A percentile compares a stretch with the other conserved stretches of the same genome.
These are phyloP conservation scores for Theobroma grandiflorum DNA, from an alignment of 441 rosid species.

Conservation along the genomic window DNA sequence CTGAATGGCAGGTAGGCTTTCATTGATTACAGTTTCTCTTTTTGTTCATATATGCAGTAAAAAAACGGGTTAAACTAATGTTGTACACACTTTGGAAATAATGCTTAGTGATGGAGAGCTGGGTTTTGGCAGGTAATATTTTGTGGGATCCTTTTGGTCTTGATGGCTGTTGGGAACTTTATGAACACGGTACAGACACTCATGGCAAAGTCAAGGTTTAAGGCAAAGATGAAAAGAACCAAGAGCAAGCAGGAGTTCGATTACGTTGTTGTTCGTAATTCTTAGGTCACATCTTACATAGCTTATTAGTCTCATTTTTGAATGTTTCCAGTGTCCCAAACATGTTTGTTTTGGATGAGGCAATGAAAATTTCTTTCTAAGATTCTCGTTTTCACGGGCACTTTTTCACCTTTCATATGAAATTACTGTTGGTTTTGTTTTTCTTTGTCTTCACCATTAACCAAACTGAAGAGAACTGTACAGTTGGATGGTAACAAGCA, in stretches of 20 bases:
- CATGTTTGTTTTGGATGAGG: conserved; percentile 36
- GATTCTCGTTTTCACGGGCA: conserved; percentile 15
- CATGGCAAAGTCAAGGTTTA: conserved; percentile 88
- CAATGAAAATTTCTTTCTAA: conserved; percentile 35
- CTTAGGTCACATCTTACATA: conserved; percentile 22
- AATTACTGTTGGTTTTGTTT: neutral
- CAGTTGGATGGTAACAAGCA: conserved; percentile 1
- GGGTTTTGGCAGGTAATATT: conserved; percentile 64
- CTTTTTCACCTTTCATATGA: neutral
- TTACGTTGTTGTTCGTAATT: conserved; percentile 36
- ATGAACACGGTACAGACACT: conserved; percentile 85
- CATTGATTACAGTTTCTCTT: neutral
- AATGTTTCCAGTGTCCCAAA: conserved; percentile 17
- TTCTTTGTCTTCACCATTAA: neutral
- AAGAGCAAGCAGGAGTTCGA: conserved; percentile 76
- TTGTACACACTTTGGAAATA: neutral
- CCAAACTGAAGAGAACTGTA: neutral
- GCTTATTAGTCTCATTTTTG: conserved; percentile 41
- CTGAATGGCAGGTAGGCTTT: conserved; percentile 89
- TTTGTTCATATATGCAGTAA: neutral
- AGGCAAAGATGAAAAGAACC: conserved; percentile 92
- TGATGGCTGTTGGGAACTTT: conserved; percentile 96
- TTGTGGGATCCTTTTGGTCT: conserved; percentile 83
- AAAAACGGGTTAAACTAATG: neutral
- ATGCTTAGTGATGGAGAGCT: conserved; percentile 24